A percentile compares a stretch with the other conserved stretches of the same genome.
phyloP scores from a whole-genome alignment of 176 grass and related monocot species.

The Poa annua region DNA sequence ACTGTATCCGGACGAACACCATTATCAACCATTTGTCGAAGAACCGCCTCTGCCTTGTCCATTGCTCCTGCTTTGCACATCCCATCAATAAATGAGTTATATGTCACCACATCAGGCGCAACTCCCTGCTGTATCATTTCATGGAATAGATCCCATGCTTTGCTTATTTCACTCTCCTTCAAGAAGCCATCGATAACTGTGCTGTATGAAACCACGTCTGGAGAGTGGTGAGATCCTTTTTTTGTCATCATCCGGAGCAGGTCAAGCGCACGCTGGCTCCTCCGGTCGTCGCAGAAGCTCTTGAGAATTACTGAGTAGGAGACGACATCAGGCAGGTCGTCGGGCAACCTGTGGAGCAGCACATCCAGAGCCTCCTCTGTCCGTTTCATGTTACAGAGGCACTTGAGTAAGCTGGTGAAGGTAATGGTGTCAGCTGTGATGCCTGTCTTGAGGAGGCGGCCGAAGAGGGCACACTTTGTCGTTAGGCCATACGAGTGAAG shows the following conservation, averaged over 20 bases:
- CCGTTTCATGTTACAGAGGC: neutral
- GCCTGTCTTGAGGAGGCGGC: neutral
- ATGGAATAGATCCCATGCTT: neutral
- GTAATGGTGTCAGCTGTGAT: neutral
- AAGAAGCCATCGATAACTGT: neutral
- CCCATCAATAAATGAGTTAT: neutral
- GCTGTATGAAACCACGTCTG: neutral
- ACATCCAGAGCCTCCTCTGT: neutral
- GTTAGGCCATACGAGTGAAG: neutral
- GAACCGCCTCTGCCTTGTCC: slow-evolving; percentile 4
- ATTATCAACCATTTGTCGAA: slow-evolving; percentile 1
- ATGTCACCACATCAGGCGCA: neutral
- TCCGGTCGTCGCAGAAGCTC: neutral
- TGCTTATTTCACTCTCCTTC: neutral
- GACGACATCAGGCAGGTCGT: neutral
- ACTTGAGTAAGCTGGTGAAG: neutral
- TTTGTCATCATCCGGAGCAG: neutral
- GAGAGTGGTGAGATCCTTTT: neutral
- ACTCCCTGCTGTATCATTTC: neutral
- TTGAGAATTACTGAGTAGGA: neutral
- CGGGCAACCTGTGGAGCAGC: neutral
- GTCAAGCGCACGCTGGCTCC: neutral
- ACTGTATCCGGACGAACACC: neutral
- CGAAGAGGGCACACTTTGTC: neutral
- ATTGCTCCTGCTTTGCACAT: slow-evolving; percentile 9